Evolutionary conservation across 2,329 filamentous ascomycete genomes (phyloP).

Genomic region (Monilinia vaccinii-corymbosi): DNA sequence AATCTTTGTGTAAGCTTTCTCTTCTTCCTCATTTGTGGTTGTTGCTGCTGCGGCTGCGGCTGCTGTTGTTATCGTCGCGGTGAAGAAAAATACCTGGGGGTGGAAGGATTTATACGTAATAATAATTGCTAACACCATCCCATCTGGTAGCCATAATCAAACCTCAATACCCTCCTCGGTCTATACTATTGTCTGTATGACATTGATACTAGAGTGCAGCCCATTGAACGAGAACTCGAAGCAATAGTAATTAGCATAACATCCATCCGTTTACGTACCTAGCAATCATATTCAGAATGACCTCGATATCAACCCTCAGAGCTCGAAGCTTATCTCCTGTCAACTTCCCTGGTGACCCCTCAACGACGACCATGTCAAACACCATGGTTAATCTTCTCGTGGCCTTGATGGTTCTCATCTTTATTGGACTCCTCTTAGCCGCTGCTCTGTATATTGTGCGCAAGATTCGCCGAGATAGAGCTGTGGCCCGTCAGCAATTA

Average conservation of each 20-base stretch:
- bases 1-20: constrained; percentile 20
- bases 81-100: background rate
- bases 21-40: background rate
- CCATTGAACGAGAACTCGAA: constrained; percentile 1
- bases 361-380: constrained; percentile 40
- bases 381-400: constrained; percentile 71
- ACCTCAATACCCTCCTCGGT: background rate
- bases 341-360: constrained; percentile 37
- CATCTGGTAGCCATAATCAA: background rate
- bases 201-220: constrained; percentile 1
- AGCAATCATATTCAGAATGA: constrained; percentile 14
- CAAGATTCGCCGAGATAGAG: constrained; percentile 46
- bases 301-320: constrained; percentile 23
- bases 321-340: constrained; percentile 34
- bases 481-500: constrained; percentile 43
- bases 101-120: background rate
- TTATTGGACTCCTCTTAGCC: constrained; percentile 60
- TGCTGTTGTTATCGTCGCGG: background rate
- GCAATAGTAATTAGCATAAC: background rate
- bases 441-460: constrained; percentile 65
- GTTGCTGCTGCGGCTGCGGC: too few relatives aligned
- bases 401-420: constrained; percentile 66
- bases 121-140: background rate
- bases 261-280: background rate
- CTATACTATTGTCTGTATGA: constrained; percentile 1